phyloP scores from a whole-genome alignment of 2,329 filamentous ascomycete genomes.

The Penicillium sp. region DNA sequence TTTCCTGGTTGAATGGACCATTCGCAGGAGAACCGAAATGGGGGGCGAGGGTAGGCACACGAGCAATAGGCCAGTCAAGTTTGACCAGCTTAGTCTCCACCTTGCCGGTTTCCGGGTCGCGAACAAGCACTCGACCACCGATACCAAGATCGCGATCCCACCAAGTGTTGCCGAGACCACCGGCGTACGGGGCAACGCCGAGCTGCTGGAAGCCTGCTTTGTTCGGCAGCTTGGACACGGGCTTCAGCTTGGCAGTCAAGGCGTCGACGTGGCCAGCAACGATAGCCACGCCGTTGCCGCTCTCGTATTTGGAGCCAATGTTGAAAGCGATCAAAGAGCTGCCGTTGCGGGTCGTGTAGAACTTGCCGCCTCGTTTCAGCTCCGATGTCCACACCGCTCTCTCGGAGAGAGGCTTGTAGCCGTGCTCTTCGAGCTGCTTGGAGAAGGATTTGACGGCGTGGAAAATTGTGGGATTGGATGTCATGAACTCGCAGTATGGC shows the following conservation, averaged over 20 bases:
- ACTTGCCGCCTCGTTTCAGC: slow-evolving; percentile 77
- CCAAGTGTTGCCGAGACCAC: slow-evolving; percentile 84
- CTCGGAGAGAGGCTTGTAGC: slow-evolving; percentile 73
- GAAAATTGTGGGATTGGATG: slow-evolving; percentile 87
- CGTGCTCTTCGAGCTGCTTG: slow-evolving; percentile 65
- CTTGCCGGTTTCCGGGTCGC: slow-evolving; percentile 68
- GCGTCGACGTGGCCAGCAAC: slow-evolving; percentile 92
- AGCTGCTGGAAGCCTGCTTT: slow-evolving; percentile 85
- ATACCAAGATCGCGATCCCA: slow-evolving; percentile 95
- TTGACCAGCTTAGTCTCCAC: slow-evolving; percentile 80
- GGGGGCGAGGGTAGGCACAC: slow-evolving; percentile 85
- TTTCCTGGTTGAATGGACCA: slow-evolving; percentile 78
- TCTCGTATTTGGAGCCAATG: slow-evolving; percentile 74
- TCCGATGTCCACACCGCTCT: slow-evolving; percentile 73
- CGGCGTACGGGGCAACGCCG: slow-evolving; percentile 89
- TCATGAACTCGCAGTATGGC: slow-evolving; percentile 84
- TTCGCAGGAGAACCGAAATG: slow-evolving; percentile 77
- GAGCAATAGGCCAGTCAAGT: slow-evolving; percentile 89
- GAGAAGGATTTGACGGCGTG: slow-evolving; percentile 81
- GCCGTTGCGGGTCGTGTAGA: slow-evolving; percentile 82
- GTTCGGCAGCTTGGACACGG: slow-evolving; percentile 77
- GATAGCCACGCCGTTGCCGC: slow-evolving; percentile 83
- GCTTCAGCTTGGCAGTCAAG: slow-evolving; percentile 85
- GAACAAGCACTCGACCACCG: slow-evolving; percentile 83
- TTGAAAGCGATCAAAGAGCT: slow-evolving; percentile 82